Base-by-base conservation (phyloP, 106 monocot genomes). In the Alisma plantagoaquatica region DNA sequence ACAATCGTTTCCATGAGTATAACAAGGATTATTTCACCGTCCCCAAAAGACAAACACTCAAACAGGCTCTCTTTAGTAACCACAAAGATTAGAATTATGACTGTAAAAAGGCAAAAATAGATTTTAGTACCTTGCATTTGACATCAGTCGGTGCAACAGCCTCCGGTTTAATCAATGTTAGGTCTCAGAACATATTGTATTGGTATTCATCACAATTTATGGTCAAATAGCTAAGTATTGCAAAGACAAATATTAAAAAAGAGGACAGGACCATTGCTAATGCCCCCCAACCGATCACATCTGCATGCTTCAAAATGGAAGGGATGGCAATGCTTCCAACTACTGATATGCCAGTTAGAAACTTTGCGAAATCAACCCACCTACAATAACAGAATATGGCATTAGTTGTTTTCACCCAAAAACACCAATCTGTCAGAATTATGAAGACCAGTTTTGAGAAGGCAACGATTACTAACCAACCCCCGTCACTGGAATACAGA, bases 321-420 rank as follows among this genome's bases (percentile, higher is more conserved):
- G 96, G 96, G 15, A 98, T 86, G 45, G 96, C 96, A 28, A 98
- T 85, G 73, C 90, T 90, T 52, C 96, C 89, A 21, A 90, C 74
- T 1, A 71, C 67, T 11, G 89, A 98, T 43, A 73, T 71, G 27
- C 96, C 96, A 8, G 96, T 98, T 56, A 98, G 61, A 57, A 98
- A 90, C 48, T 98, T 98, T 4, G 96, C 86, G 54, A 90, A 74
- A 46, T 55, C 29, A 10, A 43, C 31, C 57, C 71, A 72, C 29
- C 70, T 70, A 31, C 43, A 47, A 25, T 12, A 23, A 60, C 27
- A 48, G 32, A 10, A 48, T 14, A 38, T 14, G 49, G 14, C 27
- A n/a, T n/a, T n/a, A n/a, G n/a, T n/a, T n/a, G n/a, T n/a, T n/a
- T n/a, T n/a, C n/a, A n/a, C n/a, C n/a, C n/a, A 18, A 24, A 2